Conservation (phyloP, 2,329 filamentous ascomycete genomes). For the Hypomyces perniciosus region DNA sequence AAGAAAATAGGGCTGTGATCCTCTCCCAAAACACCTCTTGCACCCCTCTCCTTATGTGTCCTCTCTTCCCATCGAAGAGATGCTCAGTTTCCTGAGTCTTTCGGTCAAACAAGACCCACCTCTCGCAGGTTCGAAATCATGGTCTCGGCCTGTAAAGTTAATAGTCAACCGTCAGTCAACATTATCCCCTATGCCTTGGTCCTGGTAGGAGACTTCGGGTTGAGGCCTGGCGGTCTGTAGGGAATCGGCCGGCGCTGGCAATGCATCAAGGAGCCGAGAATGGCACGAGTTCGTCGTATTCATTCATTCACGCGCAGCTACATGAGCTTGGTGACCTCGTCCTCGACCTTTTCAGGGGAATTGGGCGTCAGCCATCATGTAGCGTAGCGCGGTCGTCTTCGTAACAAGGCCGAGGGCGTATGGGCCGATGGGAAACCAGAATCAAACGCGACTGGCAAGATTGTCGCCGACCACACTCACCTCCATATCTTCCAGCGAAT, state of each 20-base stretch:
- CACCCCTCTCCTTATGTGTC: slow-evolving; percentile 18
- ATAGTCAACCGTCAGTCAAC: slow-evolving; percentile 23
- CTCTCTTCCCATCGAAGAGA: slow-evolving; percentile 31
- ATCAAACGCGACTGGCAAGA: slow-evolving; percentile 14
- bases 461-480: slow-evolving; percentile 52
- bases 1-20: slow-evolving; percentile 23
- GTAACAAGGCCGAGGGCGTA: not conserved
- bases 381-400: slow-evolving; percentile 13
- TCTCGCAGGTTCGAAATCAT: slow-evolving; percentile 24
- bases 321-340: slow-evolving; percentile 88
- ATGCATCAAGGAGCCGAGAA: not conserved
- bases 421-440: slow-evolving; percentile 16
- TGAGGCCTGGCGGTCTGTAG: not conserved
- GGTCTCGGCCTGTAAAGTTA: slow-evolving; percentile 20
- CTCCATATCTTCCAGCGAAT: slow-evolving; percentile 98
- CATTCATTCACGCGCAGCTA: slow-evolving; percentile 37
- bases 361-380: slow-evolving; percentile 26
- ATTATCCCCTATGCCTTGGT: slow-evolving; percentile 10
- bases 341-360: slow-evolving; percentile 61
- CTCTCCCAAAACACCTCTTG: slow-evolving; percentile 19
- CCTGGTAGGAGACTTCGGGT: slow-evolving; percentile 7
- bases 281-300: not conserved
- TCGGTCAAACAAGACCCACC: slow-evolving; percentile 25
- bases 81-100: slow-evolving; percentile 27
- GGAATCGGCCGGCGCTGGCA: not conserved